Conservation (phyloP, 176 grass and related monocot genomes). For the Zoysia pacifica region DNA sequence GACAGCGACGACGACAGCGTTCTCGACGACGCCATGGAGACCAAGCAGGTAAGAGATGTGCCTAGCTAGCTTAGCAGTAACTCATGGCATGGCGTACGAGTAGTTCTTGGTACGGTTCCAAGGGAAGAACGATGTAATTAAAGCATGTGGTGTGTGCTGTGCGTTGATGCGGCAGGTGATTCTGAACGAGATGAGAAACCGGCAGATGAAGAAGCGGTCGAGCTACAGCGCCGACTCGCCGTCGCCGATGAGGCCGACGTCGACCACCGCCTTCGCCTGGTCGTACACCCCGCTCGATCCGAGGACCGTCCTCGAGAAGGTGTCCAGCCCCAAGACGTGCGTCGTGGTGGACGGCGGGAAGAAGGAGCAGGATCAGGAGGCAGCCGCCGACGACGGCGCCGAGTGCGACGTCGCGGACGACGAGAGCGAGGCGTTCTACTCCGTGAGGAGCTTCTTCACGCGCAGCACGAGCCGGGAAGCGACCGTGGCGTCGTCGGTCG, state of each 20-base stretch:
- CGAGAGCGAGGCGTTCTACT: conserved; percentile 83
- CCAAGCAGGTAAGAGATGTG: conserved; percentile 43
- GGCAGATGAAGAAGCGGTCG: conserved; percentile 59
- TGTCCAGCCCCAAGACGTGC: conserved; percentile 16
- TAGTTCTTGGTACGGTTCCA: not conserved
- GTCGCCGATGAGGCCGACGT: conserved; percentile 5
- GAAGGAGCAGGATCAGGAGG: conserved; percentile 19
- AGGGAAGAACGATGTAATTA: not conserved
- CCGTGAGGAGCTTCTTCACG: conserved; percentile 86
- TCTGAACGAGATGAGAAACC: conserved; percentile 72
- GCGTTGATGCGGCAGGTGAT: conserved; percentile 50
- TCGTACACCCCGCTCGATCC: conserved; percentile 48
- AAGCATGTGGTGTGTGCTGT: not conserved
- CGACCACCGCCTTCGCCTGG: conserved; percentile 43
- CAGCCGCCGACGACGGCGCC: not conserved
- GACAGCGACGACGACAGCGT: conserved; percentile 42
- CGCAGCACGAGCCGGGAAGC: conserved; percentile 64
- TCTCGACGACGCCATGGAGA: conserved; percentile 44
- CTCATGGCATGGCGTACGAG: not conserved
- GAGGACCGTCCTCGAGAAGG: conserved; percentile 35
- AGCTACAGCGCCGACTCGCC: conserved; percentile 40
- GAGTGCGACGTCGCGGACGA: conserved; percentile 42
- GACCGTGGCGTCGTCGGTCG: conserved; percentile 44
- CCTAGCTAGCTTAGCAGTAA: too few relatives aligned
- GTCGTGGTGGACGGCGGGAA: not conserved